A percentile compares a stretch with the other conserved stretches of the same genome.
Conservation (phyloP, 1,284 basidiomycete genomes). For the Ustilago curta region DNA sequence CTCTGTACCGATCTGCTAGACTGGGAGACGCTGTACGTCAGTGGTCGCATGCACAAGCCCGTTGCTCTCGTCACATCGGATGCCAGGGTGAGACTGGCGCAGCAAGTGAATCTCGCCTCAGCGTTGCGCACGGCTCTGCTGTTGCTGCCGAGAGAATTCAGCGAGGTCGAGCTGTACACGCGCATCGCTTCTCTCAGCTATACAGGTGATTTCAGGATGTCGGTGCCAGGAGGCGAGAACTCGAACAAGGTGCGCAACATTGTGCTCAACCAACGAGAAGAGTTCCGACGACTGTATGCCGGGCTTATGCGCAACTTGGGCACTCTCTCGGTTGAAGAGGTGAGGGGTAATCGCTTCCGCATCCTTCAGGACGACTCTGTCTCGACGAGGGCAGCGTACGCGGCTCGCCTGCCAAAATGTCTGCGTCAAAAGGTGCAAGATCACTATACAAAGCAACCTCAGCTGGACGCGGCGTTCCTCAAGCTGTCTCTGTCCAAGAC, state of each 20-base stretch:
- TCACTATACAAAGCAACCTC: conserved; percentile 48
- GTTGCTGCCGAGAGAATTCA: conserved; percentile 75
- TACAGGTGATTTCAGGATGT: conserved; percentile 86
- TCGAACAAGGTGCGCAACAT: conserved; percentile 87
- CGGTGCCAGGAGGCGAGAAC: conserved; percentile 89
- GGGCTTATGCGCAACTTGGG: conserved; percentile 70
- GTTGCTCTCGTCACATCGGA: conserved; percentile 73
- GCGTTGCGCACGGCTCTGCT: conserved; percentile 84
- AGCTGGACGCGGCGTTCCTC: conserved; percentile 57
- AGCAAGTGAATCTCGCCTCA: conserved; percentile 90
- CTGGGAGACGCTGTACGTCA: conserved; percentile 93
- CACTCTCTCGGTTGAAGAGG: conserved; percentile 55
- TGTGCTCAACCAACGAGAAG: conserved; percentile 77
- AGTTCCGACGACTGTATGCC: conserved; percentile 89
- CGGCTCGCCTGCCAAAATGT: conserved; percentile 50
- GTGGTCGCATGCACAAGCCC: conserved; percentile 97
- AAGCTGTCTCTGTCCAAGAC: conserved; percentile 56
- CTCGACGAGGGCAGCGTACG: conserved; percentile 47
- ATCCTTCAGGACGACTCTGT: conserved; percentile 56
- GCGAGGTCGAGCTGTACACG: conserved; percentile 85
- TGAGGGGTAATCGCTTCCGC: conserved; percentile 40
- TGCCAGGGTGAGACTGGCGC: conserved; percentile 86
- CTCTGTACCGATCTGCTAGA: conserved; percentile 89
- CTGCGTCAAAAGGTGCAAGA: conserved; percentile 57
- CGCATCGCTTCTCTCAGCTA: conserved; percentile 89